These are phyloP conservation scores for Pleurotus citrinopileatus DNA, from an alignment of 768 basidiomycete genomes.

Conservation along the genomic window DNA sequence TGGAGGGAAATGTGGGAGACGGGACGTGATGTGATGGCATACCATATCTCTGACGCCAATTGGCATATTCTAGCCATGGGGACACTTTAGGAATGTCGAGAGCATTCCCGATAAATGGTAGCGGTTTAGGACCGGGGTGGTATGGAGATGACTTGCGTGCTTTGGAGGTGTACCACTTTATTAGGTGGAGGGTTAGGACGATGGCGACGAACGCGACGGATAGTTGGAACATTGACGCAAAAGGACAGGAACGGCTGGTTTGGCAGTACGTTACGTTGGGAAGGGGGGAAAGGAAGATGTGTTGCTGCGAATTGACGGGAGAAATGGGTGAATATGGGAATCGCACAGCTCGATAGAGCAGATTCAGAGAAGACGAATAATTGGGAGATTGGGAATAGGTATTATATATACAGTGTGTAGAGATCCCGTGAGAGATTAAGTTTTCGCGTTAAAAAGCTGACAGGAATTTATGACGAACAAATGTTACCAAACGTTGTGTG, in stretches of 20 bases:
- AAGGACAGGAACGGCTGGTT: not conserved
- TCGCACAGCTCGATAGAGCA: no score
- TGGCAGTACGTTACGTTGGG: not conserved
- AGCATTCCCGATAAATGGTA: slow-evolving; percentile 36
- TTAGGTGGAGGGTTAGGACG: not conserved
- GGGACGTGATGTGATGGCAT: not conserved
- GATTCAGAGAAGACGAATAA: no score
- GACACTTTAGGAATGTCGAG: slow-evolving; percentile 23
- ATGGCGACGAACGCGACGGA: not conserved
- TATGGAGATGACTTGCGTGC: slow-evolving; percentile 3
- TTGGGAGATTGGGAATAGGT: no score
- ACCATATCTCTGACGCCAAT: slow-evolving; percentile 17
- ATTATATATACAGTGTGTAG: no score
- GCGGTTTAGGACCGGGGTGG: slow-evolving; percentile 33
- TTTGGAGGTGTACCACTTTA: slow-evolving; percentile 3
- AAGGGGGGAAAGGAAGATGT: no score
- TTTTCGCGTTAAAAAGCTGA: no score
- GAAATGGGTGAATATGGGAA: no score
- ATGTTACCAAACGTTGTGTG: no score
- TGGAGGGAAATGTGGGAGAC: not conserved
- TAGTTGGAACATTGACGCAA: not conserved
- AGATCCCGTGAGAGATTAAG: no score
- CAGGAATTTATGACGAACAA: no score
- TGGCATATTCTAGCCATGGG: slow-evolving; percentile 28
- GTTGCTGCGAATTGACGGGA: no score